A percentile compares a stretch with the other conserved stretches of the same genome.
These are phyloP conservation scores for Celoporthe dispersa DNA, from an alignment of 2,329 filamentous ascomycete genomes.

Conservation along the genomic window DNA sequence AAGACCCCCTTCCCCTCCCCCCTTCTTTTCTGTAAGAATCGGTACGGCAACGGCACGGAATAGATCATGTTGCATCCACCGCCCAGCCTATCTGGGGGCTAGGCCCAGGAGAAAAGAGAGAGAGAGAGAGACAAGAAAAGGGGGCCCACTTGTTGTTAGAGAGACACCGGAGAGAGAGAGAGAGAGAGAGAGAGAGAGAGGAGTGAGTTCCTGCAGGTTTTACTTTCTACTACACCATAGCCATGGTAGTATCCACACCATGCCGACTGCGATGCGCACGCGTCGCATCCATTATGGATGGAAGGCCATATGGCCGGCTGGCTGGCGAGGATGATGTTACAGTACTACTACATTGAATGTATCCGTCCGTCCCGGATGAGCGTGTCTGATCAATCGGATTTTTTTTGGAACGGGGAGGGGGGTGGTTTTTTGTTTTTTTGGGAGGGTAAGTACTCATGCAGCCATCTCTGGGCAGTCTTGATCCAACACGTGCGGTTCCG, in stretches of 20 bases:
- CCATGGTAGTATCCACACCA: neutral
- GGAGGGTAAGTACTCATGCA: no score
- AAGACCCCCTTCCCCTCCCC: neutral
- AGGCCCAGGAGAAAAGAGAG: neutral
- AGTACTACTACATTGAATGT: neutral
- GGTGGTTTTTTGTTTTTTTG: no score
- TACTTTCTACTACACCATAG: no score
- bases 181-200: neutral
- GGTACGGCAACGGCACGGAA: neutral
- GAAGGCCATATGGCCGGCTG: neutral
- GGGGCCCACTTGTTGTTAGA: neutral
- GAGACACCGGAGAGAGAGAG: neutral
- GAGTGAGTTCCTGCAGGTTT: neutral
- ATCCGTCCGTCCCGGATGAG: neutral
- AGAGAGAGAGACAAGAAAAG: neutral
- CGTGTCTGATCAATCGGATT: neutral
- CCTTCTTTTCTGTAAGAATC: neutral
- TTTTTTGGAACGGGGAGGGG: no score
- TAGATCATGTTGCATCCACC: slow-evolving; percentile 18
- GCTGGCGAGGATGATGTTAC: neutral
- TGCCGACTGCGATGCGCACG: neutral
- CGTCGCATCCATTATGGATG: neutral
- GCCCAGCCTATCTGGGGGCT: neutral
- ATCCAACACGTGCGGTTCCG: neutral
- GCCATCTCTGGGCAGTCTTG: neutral